These are phyloP conservation scores for Paraphaeosphaeria minitans DNA, from an alignment of 2,329 filamentous ascomycete genomes.

Conservation along the genomic window DNA sequence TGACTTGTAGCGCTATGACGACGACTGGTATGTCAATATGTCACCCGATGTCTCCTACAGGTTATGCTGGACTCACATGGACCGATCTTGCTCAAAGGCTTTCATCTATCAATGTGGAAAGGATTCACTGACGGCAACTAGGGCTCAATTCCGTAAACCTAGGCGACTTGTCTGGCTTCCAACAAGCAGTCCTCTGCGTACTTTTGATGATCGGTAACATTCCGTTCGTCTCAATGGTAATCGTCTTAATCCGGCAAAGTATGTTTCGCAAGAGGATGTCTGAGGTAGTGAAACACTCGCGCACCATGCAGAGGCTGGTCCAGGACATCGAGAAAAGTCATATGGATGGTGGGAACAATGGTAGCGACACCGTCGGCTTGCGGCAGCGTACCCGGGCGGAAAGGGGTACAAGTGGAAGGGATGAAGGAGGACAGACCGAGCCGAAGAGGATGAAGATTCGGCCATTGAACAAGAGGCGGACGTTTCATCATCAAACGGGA, in stretches of 20 bases:
- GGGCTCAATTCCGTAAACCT: constrained; percentile 35
- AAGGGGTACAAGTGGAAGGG: constrained; percentile 12
- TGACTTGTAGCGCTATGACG: constrained; percentile 39
- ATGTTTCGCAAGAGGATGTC: constrained; percentile 35
- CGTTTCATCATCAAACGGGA: constrained; percentile 32
- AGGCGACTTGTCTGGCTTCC: constrained; percentile 31
- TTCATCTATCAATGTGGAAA: background rate
- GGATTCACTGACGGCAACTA: constrained; percentile 3
- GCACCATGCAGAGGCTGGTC: constrained; percentile 29
- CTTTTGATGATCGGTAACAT: constrained; percentile 38
- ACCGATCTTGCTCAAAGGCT: no score
- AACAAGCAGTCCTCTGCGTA: constrained; percentile 34
- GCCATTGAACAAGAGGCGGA: constrained; percentile 22
- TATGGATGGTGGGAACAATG: background rate
- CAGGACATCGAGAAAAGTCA: constrained; percentile 28
- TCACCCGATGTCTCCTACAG: background rate
- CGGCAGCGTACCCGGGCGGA: constrained; percentile 14
- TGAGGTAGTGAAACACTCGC: constrained; percentile 34
- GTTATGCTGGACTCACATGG: background rate
- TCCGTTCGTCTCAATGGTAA: constrained; percentile 36
- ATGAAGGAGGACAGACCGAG: constrained; percentile 1
- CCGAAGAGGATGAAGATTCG: background rate
- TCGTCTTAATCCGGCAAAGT: constrained; percentile 32
- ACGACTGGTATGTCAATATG: constrained; percentile 26
- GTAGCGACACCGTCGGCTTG: background rate